Conservation (phyloP, 805 yeast species). For the Yarrowia osloensis region DNA sequence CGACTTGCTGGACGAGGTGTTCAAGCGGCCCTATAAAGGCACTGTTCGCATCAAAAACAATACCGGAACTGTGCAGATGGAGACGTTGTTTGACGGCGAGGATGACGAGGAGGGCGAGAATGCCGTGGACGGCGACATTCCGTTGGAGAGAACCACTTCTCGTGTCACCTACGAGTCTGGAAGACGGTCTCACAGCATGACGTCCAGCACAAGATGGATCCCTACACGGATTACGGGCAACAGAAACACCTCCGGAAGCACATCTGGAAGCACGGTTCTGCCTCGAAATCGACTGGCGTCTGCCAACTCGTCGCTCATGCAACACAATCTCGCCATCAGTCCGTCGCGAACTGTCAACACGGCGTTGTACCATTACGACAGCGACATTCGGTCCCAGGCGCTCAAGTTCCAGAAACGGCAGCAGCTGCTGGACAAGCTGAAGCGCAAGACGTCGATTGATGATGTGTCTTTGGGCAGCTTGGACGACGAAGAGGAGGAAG, state of each 20-base stretch:
- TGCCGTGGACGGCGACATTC: conserved; percentile 5
- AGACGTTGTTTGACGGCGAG: conserved; percentile 13
- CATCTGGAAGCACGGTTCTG: background rate
- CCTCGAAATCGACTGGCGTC: conserved; percentile 12
- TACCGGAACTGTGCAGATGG: conserved; percentile 13
- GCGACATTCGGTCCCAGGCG: conserved; percentile 14
- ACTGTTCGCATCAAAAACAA: conserved; percentile 34
- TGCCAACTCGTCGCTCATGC: conserved; percentile 18
- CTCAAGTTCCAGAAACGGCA: conserved; percentile 16
- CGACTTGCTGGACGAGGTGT: conserved; percentile 40
- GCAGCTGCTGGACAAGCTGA: conserved; percentile 14
- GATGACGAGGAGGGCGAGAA: background rate
- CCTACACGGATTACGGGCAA: conserved; percentile 9
- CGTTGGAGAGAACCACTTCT: conserved; percentile 4
- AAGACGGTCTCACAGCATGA: conserved; percentile 5
- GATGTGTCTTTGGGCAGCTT: conserved; percentile 20
- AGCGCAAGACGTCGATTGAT: conserved; percentile 8
- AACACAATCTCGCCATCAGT: conserved; percentile 3
- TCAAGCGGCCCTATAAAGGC: conserved; percentile 39
- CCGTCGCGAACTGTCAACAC: conserved; percentile 21
- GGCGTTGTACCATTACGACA: conserved; percentile 13
- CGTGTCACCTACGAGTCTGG: conserved; percentile 11
- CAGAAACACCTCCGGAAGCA: background rate
- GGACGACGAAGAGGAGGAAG: conserved; percentile 20
- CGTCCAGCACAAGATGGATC: conserved; percentile 12